Percentiles rank a stretch among this genome's conserved stretches.
Conservation (phyloP, 345 rosid genomes). For the Corchorus olitorius region DNA sequence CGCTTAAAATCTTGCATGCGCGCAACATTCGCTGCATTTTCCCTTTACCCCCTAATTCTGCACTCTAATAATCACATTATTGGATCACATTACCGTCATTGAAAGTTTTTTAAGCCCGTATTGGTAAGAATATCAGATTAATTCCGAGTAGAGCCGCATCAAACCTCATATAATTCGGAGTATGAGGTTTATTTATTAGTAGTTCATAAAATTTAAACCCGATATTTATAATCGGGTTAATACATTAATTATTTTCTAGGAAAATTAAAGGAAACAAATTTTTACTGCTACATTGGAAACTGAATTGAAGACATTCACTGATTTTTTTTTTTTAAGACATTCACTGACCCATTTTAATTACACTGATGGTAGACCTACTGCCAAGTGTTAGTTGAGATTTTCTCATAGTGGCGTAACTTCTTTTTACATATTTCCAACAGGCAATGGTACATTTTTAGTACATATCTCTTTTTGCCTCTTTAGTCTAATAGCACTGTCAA, state of each 20-base stretch:
- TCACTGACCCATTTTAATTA: not conserved
- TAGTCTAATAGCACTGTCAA: too few relatives aligned
- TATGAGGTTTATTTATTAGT: too few relatives aligned
- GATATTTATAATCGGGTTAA: too few relatives aligned
- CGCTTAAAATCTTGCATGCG: not conserved
- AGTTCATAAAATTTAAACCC: too few relatives aligned
- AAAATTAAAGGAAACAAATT: too few relatives aligned
- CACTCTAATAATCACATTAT: not conserved
- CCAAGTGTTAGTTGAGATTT: not conserved
- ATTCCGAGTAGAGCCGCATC: too few relatives aligned
- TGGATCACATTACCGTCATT: too few relatives aligned
- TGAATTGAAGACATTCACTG: not conserved
- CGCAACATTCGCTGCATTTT: conserved; percentile 2
- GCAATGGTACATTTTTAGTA: not conserved
- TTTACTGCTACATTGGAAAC: not conserved
- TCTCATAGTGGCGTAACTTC: not conserved
- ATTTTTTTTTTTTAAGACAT: too few relatives aligned
- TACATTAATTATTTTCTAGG: too few relatives aligned
- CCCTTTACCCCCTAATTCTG: not conserved
- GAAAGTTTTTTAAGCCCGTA: too few relatives aligned
- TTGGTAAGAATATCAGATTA: too few relatives aligned
- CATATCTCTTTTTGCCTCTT: not conserved
- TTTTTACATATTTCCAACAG: not conserved
- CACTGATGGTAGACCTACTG: not conserved
- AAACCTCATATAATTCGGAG: too few relatives aligned